Evolutionary conservation across 768 basidiomycete species (phyloP), one percentile per base, ranked within the genome.

Genomic region (Rhodocollybia butyracea): DNA sequence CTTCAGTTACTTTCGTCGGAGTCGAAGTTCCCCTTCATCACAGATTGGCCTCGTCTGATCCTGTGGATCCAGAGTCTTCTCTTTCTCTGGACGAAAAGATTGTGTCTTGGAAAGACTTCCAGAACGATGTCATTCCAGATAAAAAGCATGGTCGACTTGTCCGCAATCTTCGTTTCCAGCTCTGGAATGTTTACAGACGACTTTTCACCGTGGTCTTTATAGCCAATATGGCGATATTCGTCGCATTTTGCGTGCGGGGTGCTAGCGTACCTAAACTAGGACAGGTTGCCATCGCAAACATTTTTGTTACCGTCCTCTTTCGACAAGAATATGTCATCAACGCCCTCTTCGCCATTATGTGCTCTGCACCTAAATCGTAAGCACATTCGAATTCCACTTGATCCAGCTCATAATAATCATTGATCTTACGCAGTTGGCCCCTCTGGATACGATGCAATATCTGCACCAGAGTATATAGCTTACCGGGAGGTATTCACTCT

Each of bases 401-500:
- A 22, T 45, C n/a, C 34, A 82, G 79, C 21, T 81, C 79, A 80
- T 81, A n/a, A n/a, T n/a, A n/a, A n/a, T n/a, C n/a, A n/a, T n/a
- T n/a, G n/a, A n/a, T 50, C n/a, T 38, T 8, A 19, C 34, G 24
- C 21, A 50, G 48, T 10, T 50, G 19, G 48, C 48, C 82, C 3
- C 27, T 43, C 27, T 67, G 84, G 46, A 64, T 70, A 40, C 78
- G 84, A 53, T 76, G 81, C 42, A 73, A 78, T 21, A 66, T 81
- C 27, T 77, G 75, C 60, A n/a, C n/a, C n/a, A 82, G 80, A 26
- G 70, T 81, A 30, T 81, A 83, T 1, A 83, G 83, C 57, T 78
- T 81, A 51, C 81, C 82, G 36, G 82, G 82, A 17, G 82, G 83
- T 61, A 67, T 83, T 24, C 83, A 85, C 61, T 82, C 80, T 10